Conservation (phyloP, 2,329 filamentous ascomycete genomes). For the Lachnellula willkommii region DNA sequence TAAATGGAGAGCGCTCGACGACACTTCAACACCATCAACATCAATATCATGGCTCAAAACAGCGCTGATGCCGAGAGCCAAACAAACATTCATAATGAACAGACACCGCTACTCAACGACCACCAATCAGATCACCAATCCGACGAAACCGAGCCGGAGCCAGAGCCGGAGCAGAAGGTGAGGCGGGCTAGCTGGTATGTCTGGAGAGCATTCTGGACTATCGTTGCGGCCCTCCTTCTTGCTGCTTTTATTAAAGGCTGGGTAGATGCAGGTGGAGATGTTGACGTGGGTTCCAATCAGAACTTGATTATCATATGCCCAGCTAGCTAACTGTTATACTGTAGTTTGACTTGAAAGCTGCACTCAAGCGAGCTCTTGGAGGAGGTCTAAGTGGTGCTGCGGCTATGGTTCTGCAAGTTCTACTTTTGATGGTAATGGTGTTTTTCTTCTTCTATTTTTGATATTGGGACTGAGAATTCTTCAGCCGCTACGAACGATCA, state of each 20-base stretch:
- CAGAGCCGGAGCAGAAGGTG: slow-evolving; percentile 5
- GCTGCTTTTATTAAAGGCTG: slow-evolving; percentile 41
- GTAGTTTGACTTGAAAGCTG: slow-evolving; percentile 42
- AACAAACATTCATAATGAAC: slow-evolving; percentile 4
- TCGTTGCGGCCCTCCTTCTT: slow-evolving; percentile 31
- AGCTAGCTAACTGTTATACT: neutral
- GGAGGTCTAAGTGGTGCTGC: slow-evolving; percentile 44
- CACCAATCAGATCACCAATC: slow-evolving; percentile 6
- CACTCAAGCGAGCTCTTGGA: slow-evolving; percentile 41
- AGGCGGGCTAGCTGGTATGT: slow-evolving; percentile 27
- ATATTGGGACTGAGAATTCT: neutral
- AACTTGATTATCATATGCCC: neutral
- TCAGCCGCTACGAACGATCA: slow-evolving; percentile 44
- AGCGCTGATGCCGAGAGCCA: neutral
- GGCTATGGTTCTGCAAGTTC: slow-evolving; percentile 44
- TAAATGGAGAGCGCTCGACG: neutral
- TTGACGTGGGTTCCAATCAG: slow-evolving; percentile 31
- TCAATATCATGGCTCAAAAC: neutral
- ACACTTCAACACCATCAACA: neutral
- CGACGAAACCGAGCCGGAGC: slow-evolving; percentile 10
- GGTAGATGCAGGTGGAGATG: slow-evolving; percentile 38
- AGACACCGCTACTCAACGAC: slow-evolving; percentile 24
- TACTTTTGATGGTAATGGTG: slow-evolving; percentile 41
- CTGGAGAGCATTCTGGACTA: slow-evolving; percentile 36
- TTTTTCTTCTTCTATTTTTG: neutral